Conservation (phyloP, 345 rosid species). For the Combretum micranthum region DNA sequence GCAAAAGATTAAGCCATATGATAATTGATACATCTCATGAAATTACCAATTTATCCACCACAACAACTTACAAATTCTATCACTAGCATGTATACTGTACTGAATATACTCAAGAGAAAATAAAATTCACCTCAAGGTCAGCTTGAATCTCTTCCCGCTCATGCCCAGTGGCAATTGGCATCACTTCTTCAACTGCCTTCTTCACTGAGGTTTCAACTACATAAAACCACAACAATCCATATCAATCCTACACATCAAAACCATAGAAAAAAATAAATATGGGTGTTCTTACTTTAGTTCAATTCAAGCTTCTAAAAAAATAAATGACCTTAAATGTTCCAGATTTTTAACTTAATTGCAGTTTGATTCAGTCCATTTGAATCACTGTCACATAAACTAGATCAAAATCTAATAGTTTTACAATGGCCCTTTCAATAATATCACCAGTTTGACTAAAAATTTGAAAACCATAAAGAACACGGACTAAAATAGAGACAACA, state of each 20-base stretch:
- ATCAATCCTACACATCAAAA: not conserved
- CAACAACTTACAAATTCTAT: not conserved
- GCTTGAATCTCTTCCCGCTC: conserved; percentile 84
- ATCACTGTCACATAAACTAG: too few relatives aligned
- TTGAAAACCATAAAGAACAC: too few relatives aligned
- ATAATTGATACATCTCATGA: not conserved
- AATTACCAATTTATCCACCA: not conserved
- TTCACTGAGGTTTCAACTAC: conserved; percentile 36
- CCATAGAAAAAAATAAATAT: not conserved
- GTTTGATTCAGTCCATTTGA: too few relatives aligned
- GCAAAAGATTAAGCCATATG: not conserved
- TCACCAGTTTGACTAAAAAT: too few relatives aligned
- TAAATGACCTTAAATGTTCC: too few relatives aligned
- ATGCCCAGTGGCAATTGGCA: conserved; percentile 93
- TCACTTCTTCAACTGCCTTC: conserved; percentile 64
- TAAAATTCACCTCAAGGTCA: conserved; percentile 50
- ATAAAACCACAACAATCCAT: conserved; percentile 8
- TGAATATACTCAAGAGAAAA: not conserved
- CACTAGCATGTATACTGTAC: not conserved
- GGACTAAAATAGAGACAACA: too few relatives aligned
- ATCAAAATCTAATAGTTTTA: too few relatives aligned
- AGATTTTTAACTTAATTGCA: too few relatives aligned
- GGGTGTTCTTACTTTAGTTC: not conserved
- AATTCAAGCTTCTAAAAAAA: too few relatives aligned
- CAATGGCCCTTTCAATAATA: too few relatives aligned